phyloP scores from a whole-genome alignment of 148 eudicot species.

The Mesembryanthemum crystallinum region DNA sequence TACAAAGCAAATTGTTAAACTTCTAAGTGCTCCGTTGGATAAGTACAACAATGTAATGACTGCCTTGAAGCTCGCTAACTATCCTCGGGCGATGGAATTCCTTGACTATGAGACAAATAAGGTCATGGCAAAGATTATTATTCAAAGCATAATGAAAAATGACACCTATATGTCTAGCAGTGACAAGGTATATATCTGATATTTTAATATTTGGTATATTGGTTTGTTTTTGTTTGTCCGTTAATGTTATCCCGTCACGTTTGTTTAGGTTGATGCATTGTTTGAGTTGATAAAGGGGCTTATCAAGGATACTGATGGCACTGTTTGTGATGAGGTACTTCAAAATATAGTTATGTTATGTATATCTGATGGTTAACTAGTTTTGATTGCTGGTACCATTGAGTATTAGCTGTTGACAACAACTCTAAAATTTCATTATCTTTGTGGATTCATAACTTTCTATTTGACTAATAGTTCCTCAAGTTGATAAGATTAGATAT shows the following conservation, averaged over 20 bases:
- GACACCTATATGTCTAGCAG: constrained; percentile 70
- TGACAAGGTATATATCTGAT: constrained; percentile 61
- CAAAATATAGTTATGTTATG: not conserved
- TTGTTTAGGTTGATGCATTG: constrained; percentile 79
- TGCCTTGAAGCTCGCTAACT: constrained; percentile 90
- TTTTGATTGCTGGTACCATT: not conserved
- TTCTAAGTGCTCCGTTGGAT: constrained; percentile 93
- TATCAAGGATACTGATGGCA: constrained; percentile 64
- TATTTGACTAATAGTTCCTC: not conserved
- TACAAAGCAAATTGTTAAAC: constrained; percentile 86
- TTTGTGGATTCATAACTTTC: not conserved
- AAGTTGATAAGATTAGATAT: not conserved
- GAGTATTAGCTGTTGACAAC: not conserved
- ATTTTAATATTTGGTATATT: not conserved
- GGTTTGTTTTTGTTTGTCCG: constrained; percentile 14
- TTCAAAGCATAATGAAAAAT: constrained; percentile 78
- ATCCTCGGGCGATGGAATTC: constrained; percentile 79
- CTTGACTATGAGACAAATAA: constrained; percentile 77
- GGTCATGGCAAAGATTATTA: constrained; percentile 83
- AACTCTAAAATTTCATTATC: not conserved
- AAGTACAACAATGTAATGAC: constrained; percentile 87
- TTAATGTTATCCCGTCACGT: constrained; percentile 9
- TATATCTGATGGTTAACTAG: not conserved
- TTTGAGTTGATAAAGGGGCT: constrained; percentile 87
- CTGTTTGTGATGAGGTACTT: constrained; percentile 67